Conservation (phyloP, 2,329 filamentous ascomycete genomes). For the Trichoderma hamatum region DNA sequence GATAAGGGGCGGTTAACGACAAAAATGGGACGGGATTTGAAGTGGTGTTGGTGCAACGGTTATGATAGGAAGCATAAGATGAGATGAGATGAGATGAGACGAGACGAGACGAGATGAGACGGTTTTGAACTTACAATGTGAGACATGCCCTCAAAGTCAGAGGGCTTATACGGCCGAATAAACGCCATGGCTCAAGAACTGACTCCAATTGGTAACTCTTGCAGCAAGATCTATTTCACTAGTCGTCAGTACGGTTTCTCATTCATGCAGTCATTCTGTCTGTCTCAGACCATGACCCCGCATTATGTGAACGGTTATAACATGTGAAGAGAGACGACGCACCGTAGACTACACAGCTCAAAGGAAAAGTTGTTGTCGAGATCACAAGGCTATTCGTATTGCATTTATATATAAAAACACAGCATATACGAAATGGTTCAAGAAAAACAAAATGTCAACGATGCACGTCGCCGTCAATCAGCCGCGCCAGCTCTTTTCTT, state of each 20-base stretch:
- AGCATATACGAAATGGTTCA: too few species aligned
- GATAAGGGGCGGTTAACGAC: neutral
- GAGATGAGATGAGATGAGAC: neutral
- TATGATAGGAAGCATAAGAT: neutral
- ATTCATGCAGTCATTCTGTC: neutral
- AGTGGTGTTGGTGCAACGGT: neutral
- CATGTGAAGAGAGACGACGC: neutral
- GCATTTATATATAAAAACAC: neutral
- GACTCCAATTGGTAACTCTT: neutral
- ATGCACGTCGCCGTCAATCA: neutral
- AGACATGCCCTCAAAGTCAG: conserved; percentile 47
- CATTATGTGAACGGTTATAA: neutral
- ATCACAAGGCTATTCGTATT: neutral
- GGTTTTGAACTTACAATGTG: conserved; percentile 43
- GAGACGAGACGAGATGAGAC: neutral
- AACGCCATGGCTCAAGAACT: conserved; percentile 45
- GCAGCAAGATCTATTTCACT: neutral
- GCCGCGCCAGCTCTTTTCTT: neutral
- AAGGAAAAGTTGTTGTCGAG: neutral
- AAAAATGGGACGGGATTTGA: neutral
- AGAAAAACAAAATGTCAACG: neutral
- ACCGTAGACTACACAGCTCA: neutral
- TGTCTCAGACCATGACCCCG: neutral
- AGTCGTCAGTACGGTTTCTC: neutral
- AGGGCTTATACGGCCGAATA: conserved; percentile 46